Percentiles rank a stretch among this genome's conserved stretches.
These are phyloP conservation scores for Pezicula carpinea DNA, from an alignment of 2,329 filamentous ascomycete genomes.

Conservation along the genomic window DNA sequence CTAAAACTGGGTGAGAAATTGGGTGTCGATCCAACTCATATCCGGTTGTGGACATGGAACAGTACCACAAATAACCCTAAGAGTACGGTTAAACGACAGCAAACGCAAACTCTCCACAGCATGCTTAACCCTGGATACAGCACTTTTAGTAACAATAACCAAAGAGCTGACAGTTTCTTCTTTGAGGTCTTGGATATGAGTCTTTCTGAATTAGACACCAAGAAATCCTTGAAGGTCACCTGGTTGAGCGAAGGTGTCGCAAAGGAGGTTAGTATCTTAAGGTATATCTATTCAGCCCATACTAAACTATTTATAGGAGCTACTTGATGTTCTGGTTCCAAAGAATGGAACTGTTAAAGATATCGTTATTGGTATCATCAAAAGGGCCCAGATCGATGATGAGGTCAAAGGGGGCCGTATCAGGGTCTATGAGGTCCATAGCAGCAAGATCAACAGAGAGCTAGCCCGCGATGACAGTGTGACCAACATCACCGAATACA, in stretches of 20 bases:
- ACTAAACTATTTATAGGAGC: constrained; percentile 50
- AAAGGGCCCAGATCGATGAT: constrained; percentile 74
- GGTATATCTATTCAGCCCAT: constrained; percentile 12
- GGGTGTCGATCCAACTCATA: constrained; percentile 73
- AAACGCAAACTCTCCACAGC: constrained; percentile 61
- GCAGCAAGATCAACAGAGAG: constrained; percentile 78
- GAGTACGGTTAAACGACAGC: constrained; percentile 67
- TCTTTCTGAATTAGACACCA: constrained; percentile 85
- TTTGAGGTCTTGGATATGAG: constrained; percentile 96
- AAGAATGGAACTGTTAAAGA: constrained; percentile 81
- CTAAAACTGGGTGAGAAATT: constrained; percentile 78
- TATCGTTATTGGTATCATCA: constrained; percentile 68
- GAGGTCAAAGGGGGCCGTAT: constrained; percentile 67
- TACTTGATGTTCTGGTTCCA: constrained; percentile 76
- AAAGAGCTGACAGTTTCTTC: constrained; percentile 74
- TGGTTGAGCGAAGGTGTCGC: constrained; percentile 86
- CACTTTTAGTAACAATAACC: constrained; percentile 63
- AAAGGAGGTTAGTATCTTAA: constrained; percentile 66
- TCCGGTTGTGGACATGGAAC: constrained; percentile 88
- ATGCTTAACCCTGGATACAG: constrained; percentile 76
- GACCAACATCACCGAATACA: constrained; percentile 81
- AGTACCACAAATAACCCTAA: constrained; percentile 73
- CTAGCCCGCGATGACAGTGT: constrained; percentile 67
- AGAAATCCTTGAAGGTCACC: constrained; percentile 78
- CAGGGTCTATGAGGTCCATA: constrained; percentile 77